Percentiles rank a stretch among this genome's conserved stretches.
Conservation (phyloP, 73 alveolate genomes). For the Paramecium primaurelia region DNA sequence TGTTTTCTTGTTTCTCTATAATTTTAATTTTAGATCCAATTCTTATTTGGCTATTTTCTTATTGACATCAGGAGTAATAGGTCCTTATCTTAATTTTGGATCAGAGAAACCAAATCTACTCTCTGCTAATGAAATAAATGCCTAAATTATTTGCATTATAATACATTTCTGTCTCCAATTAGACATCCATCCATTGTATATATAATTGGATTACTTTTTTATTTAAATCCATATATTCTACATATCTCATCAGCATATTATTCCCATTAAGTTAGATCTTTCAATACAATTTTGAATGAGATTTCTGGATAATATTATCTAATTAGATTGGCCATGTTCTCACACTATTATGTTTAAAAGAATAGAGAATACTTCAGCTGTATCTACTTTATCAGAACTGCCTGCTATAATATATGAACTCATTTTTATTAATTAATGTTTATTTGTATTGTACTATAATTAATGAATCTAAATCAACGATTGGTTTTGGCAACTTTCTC, state of each 20-base stretch:
- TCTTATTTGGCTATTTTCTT: constrained; percentile 23
- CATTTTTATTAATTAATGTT: background rate
- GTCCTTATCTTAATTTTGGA: constrained; percentile 36
- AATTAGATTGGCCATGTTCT: constrained; percentile 25
- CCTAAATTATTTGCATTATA: background rate
- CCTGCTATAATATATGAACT: constrained; percentile 46
- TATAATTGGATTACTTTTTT: constrained; percentile 28
- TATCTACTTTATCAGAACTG: constrained; percentile 29
- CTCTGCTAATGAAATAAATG: constrained; percentile 9
- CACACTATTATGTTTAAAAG: background rate
- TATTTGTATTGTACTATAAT: background rate
- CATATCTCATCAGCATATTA: constrained; percentile 40
- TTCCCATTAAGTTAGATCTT: constrained; percentile 49
- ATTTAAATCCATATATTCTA: constrained; percentile 31
- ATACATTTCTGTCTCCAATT: constrained; percentile 34
- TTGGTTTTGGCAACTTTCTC: constrained; percentile 98
- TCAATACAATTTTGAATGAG: constrained; percentile 21
- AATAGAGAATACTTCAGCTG: background rate
- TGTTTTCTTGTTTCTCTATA: background rate
- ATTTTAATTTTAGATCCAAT: background rate
- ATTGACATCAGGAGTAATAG: constrained; percentile 34
- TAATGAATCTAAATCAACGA: constrained; percentile 72
- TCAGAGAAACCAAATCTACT: constrained; percentile 8
- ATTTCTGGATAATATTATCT: constrained; percentile 25
- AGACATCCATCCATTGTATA: constrained; percentile 11